Evolutionary conservation across 2,329 filamentous ascomycete genomes (phyloP), one percentile per base, ranked within the genome.

Genomic region (Sporothrix brunneoviolacea): DNA sequence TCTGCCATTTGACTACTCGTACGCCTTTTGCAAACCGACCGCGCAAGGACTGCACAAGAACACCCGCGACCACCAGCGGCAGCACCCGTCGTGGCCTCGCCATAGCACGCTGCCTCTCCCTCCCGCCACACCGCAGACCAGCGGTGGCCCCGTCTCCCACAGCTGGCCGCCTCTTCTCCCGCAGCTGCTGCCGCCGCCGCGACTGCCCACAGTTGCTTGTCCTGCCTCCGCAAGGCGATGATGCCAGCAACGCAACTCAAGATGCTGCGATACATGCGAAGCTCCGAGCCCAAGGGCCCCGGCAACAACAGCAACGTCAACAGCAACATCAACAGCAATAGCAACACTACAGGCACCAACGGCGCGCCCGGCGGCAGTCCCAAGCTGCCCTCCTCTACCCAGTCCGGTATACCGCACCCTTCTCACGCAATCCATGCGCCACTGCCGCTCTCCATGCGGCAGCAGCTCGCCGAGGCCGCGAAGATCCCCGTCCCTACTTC

Each of bases 401-500:
- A 50, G 35, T 38, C 33, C 22, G 39, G 30, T 19, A 21, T 39
- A 24, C 30, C 27, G 27, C 45, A 33, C 27, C 37, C 37, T 22
- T 28, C 21, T 13, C 38, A 36, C 10, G 28, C 46, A 10, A 37
- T 33, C 15, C 55, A 48, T 27, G 32, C 56, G 16, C 45, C 52
- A 55, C 60, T 62, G 48, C 62, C 64, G 40, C 55, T 62, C 43
- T 60, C 62, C 43, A 51, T 59, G 30, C 59, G 60, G 28, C 59
- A 62, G 42, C 54, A 54, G 19, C 51, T 59, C 12, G 60, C 64
- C 33, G 64, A 69, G 48, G 60, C 65, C 38, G 62, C 65, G 40
- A 67, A 64, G 51, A 59, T 70, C 12, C 64, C 64, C n/a, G 51
- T 66, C 15, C 68, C 71, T 12, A 62, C n/a, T n/a, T n/a, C n/a